A percentile compares a stretch with the other conserved stretches of the same genome.
Evolutionary conservation across 495 filamentous ascomycete genomes (phyloP).

Genomic region (Collariella sp.): DNA sequence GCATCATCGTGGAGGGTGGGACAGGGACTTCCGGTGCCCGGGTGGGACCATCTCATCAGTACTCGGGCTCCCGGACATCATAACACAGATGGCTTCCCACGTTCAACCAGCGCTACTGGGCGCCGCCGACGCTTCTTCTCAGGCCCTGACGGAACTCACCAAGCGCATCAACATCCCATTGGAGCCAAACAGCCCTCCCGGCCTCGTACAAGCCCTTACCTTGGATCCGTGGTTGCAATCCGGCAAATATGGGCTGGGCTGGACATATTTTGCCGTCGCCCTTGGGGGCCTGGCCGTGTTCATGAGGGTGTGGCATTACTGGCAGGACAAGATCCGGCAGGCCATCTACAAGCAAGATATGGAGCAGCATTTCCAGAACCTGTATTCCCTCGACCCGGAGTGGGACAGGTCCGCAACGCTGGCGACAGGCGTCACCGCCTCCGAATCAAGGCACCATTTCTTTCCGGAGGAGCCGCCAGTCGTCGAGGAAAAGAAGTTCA

Average conservation of each 20-base stretch:
- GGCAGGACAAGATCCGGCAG: conserved; percentile 80
- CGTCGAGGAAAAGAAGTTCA: conserved; percentile 42
- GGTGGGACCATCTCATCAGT: background rate
- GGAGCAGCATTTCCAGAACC: conserved; percentile 44
- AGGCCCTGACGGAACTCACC: conserved; percentile 38
- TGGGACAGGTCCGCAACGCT: conserved; percentile 60
- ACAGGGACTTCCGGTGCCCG: background rate
- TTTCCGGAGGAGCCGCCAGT: conserved; percentile 49
- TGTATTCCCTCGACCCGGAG: conserved; percentile 48
- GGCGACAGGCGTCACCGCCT: conserved; percentile 52
- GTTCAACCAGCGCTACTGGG: conserved; percentile 15
- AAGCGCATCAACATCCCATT: conserved; percentile 70
- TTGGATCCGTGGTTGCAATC: conserved; percentile 71
- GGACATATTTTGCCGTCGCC: conserved; percentile 76
- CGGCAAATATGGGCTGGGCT: conserved; percentile 82
- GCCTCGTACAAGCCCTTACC: conserved; percentile 61
- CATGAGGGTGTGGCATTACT: conserved; percentile 70
- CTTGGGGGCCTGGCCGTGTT: conserved; percentile 54
- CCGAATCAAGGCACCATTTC: conserved; percentile 50
- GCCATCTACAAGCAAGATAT: conserved; percentile 72
- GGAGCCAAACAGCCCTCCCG: conserved; percentile 58
- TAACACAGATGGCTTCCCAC: conserved; percentile 24
- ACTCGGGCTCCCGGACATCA: background rate
- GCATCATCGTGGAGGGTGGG: background rate
- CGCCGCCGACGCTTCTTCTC: conserved; percentile 18